These are phyloP conservation scores for Rhizopogon vinicolor DNA, from an alignment of 768 basidiomycete species.

Conservation along the genomic window DNA sequence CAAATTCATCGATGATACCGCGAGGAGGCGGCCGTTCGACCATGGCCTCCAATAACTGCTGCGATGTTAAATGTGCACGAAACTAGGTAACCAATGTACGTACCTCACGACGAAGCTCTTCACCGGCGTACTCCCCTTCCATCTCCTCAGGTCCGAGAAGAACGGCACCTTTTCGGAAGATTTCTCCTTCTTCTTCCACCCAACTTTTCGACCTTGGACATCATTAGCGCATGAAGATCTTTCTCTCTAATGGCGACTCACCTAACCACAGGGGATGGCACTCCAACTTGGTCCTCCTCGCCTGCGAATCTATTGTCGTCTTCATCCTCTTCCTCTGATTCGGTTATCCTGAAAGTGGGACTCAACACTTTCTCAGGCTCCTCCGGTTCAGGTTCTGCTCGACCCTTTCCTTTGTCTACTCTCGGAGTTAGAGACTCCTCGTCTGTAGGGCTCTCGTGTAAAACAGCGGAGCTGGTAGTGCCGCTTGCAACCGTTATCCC, in stretches of 20 bases:
- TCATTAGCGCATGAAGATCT: not conserved
- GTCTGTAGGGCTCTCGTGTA: constrained; percentile 2
- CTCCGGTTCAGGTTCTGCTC: constrained; percentile 64
- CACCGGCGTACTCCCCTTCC: constrained; percentile 86
- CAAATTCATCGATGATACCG: constrained; percentile 60
- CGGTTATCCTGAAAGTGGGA: constrained; percentile 52
- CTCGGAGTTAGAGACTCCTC: constrained; percentile 51
- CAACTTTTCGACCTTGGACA: constrained; percentile 60
- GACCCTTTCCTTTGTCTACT: constrained; percentile 76
- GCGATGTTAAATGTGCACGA: not conserved
- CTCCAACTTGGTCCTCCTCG: constrained; percentile 20
- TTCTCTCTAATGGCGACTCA: not conserved
- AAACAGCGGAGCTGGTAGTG: constrained; percentile 18
- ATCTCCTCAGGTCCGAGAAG: constrained; percentile 81
- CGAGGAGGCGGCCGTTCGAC: constrained; percentile 82
- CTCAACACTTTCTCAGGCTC: constrained; percentile 67
- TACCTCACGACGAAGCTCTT: constrained; percentile 81
- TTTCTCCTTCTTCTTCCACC: constrained; percentile 95
- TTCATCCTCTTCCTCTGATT: constrained; percentile 51
- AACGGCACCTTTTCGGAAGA: constrained; percentile 87
- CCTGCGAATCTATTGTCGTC: constrained; percentile 29
- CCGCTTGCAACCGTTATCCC: constrained; percentile 34
- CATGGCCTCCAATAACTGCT: constrained; percentile 77
- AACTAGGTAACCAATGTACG: constrained; percentile 8
- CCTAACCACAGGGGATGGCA: constrained; percentile 24